Percentiles rank a stretch among this genome's conserved stretches.
Conservation (phyloP, 2,329 filamentous ascomycete genomes). For the Cryoendolithus antarcticus region DNA sequence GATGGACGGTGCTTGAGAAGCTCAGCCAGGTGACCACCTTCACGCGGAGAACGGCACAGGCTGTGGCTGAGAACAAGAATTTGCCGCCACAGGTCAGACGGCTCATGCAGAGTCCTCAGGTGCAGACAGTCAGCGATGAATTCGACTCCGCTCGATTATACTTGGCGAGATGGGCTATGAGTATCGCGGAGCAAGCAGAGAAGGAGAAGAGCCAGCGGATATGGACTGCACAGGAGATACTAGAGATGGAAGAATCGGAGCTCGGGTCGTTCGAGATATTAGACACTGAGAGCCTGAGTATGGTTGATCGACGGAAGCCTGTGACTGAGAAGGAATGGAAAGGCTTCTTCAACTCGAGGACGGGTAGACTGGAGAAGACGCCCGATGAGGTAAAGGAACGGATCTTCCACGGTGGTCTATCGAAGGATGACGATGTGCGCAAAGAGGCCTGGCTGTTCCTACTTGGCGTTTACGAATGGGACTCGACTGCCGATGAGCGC, state of each 20-base stretch:
- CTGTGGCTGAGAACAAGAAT: constrained; percentile 81
- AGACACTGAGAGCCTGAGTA: constrained; percentile 59
- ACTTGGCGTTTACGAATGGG: constrained; percentile 85
- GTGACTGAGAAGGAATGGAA: constrained; percentile 82
- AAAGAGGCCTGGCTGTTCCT: constrained; percentile 97
- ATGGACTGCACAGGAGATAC: constrained; percentile 84
- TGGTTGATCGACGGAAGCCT: constrained; percentile 64
- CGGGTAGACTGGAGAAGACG: constrained; percentile 65
- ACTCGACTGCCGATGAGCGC: constrained; percentile 75
- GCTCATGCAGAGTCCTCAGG: constrained; percentile 79
- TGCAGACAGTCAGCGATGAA: constrained; percentile 90
- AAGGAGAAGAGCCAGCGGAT: constrained; percentile 72
- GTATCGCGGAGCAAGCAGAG: constrained; percentile 93
- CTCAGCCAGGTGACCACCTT: constrained; percentile 97
- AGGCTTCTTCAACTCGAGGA: constrained; percentile 67
- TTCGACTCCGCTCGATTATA: constrained; percentile 95
- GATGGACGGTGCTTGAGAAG: constrained; percentile 94
- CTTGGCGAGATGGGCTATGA: constrained; percentile 94
- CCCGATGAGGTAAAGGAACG: constrained; percentile 90
- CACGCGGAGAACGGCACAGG: constrained; percentile 79
- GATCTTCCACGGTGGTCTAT: constrained; percentile 89
- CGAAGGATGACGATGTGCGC: constrained; percentile 77
- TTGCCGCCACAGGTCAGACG: constrained; percentile 78
- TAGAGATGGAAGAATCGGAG: constrained; percentile 88
- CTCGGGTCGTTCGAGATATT: constrained; percentile 94